These are phyloP conservation scores for Botrytis sinoallii DNA, from an alignment of 2,329 filamentous ascomycete genomes.

Conservation along the genomic window DNA sequence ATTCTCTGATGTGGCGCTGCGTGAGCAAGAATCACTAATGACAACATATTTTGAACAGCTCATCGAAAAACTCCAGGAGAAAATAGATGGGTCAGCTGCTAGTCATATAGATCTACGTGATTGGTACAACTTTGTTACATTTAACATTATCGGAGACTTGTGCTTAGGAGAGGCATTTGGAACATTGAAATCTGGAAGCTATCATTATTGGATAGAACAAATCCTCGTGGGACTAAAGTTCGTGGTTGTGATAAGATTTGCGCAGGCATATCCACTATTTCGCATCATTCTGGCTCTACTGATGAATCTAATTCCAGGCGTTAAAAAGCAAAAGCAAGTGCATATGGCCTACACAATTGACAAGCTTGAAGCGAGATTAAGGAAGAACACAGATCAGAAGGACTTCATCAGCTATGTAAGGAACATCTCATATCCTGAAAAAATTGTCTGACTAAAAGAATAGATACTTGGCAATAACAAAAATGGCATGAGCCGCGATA, in stretches of 20 bases:
- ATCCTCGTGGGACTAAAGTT: background rate
- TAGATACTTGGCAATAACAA: background rate
- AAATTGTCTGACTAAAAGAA: background rate
- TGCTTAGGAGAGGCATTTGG: constrained; percentile 34
- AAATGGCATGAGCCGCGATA: constrained; percentile 11
- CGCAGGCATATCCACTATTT: background rate
- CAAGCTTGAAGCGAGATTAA: background rate
- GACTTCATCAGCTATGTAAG: background rate
- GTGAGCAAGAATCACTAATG: background rate
- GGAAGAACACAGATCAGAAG: background rate
- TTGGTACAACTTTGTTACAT: constrained; percentile 16
- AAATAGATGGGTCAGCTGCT: background rate
- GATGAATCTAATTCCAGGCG: background rate
- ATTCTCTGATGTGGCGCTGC: background rate
- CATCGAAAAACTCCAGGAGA: background rate
- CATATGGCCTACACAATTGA: background rate
- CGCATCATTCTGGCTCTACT: background rate
- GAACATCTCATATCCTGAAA: background rate
- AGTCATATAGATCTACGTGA: background rate
- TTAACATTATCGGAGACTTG: constrained; percentile 44
- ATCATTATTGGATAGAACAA: constrained; percentile 29
- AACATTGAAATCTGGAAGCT: constrained; percentile 31
- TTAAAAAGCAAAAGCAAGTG: background rate
- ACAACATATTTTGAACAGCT: background rate
- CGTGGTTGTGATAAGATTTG: background rate